A percentile compares a stretch with the other conserved stretches of the same genome.
Conservation (phyloP, 495 filamentous ascomycete genomes). For the Xylaria venustula region DNA sequence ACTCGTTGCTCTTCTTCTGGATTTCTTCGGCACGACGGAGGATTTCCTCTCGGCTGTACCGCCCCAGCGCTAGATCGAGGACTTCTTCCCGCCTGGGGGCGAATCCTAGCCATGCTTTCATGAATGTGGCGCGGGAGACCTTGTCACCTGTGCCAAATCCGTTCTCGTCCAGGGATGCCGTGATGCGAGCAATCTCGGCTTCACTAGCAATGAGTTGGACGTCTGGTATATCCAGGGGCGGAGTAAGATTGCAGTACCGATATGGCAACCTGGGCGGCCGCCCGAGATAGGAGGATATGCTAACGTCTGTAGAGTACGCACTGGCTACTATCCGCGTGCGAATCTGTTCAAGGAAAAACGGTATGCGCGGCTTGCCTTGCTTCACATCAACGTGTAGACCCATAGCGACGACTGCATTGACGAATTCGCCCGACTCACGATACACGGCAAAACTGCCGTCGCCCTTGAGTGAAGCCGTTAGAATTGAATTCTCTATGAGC, state of each 20-base stretch:
- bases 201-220: constrained; percentile 21
- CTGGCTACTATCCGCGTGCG: constrained; percentile 21
- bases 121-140: constrained; percentile 26
- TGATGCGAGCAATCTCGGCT: constrained; percentile 21
- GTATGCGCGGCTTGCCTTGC: constrained; percentile 17
- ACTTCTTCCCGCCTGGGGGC: constrained; percentile 28
- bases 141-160: constrained; percentile 26
- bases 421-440: constrained; percentile 25
- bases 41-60: constrained; percentile 32
- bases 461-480: constrained; percentile 23
- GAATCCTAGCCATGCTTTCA: constrained; percentile 26
- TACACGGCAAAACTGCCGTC: constrained; percentile 27
- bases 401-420: constrained; percentile 24
- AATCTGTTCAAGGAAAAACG: constrained; percentile 28
- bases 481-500: constrained; percentile 25
- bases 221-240: constrained; percentile 26
- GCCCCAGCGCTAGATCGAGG: constrained; percentile 27
- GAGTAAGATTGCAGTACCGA: constrained; percentile 30
- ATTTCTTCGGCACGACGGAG: constrained; percentile 30
- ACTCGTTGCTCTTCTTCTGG: constrained; percentile 32
- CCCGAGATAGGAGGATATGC: constrained; percentile 25
- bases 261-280: constrained; percentile 30
- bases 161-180: constrained; percentile 26
- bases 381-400: constrained; percentile 28
- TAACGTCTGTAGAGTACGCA: constrained; percentile 27